These are phyloP conservation scores for Acanthamoeba lenticulata DNA, from an alignment of 208 protist genomes.

Conservation along the genomic window DNA sequence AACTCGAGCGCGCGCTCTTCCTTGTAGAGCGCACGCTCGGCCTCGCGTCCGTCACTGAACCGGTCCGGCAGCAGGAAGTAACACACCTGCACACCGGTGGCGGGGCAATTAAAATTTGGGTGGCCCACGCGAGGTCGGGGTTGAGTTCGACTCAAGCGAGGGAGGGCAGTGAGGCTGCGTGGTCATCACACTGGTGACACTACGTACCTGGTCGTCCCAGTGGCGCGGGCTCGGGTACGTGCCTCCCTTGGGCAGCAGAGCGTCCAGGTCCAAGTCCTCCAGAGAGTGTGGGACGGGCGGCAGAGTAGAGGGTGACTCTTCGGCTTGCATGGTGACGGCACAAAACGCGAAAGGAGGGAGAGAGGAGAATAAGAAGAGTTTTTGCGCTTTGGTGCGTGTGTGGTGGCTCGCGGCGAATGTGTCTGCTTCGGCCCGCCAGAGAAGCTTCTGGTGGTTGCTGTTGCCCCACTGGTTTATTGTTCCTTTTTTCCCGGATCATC, in stretches of 20 bases:
- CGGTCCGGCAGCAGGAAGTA: constrained; percentile 9
- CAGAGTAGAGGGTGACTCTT: neutral
- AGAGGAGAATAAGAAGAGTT: too few relatives aligned
- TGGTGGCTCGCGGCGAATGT: too few relatives aligned
- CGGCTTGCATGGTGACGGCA: neutral
- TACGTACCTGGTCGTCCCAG: constrained; percentile 4
- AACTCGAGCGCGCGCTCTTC: neutral
- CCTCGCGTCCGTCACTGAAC: constrained; percentile 15
- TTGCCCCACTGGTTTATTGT: too few relatives aligned
- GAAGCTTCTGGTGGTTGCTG: too few relatives aligned
- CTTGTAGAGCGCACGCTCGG: constrained; percentile 1
- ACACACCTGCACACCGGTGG: neutral
- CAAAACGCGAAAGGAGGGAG: too few relatives aligned
- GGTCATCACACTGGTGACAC: neutral
- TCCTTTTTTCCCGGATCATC: too few relatives aligned
- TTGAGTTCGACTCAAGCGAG: too few relatives aligned
- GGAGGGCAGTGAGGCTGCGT: neutral
- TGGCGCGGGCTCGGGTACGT: neutral
- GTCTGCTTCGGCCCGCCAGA: too few relatives aligned
- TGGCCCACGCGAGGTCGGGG: neutral
- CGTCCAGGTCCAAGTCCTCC: neutral
- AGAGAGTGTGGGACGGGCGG: neutral
- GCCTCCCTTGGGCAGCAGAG: neutral
- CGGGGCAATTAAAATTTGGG: neutral
- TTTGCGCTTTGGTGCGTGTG: too few relatives aligned